Evolutionary conservation across 2,329 filamentous ascomycete genomes (phyloP), one percentile per base, ranked within the genome.

Genomic region (Tolypocladium sp.): DNA sequence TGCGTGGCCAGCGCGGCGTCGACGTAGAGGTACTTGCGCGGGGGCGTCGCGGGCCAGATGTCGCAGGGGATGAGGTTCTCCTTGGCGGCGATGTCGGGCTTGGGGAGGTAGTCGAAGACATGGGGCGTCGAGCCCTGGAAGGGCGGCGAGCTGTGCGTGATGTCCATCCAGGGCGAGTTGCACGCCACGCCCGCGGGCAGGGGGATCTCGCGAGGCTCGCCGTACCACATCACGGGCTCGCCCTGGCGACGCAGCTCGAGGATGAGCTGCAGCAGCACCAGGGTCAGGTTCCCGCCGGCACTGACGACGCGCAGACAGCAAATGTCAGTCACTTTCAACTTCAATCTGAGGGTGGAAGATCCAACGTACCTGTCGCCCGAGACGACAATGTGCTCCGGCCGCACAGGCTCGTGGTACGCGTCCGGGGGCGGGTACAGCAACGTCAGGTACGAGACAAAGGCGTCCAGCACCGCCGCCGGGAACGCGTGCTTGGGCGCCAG

Each of bases 401-500:
- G 74, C 1, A 93, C 82, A 2, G 89, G 76, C 17, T 80, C 76
- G 69, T 94, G 90, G 52, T 85, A 80, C 0, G 89, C 82, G 22
- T 80, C 87, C 0, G 82, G 77, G 0, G 88, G 87, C 15, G 90
- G 90, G 65, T 91, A 87, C 1, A 94, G 77, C 8, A 92, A 77
- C 0, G 82, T 83, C 41, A 94, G 78, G 67, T 93, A 94, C 0
- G 88, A 85, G 38, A 87, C 77, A 12, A 93, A 73, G 1, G 83
- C 88, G 68, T 94, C 90, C 51, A 93, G 74, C 8, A 94, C 72
- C 2, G 89, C 88, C 0, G 87, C 78, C 0, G 90, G 90, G 68
- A 94, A 94, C 0, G 89, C 83, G 61, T 87, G 74, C 69, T 92
- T 87, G 0, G 90, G 90, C 15, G 88, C 83, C 3, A 94, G 80